Percentiles rank a stretch among this genome's conserved stretches.
Evolutionary conservation across 2,329 filamentous ascomycete species (phyloP).

Genomic region (Phaeosphaeria sp.): DNA sequence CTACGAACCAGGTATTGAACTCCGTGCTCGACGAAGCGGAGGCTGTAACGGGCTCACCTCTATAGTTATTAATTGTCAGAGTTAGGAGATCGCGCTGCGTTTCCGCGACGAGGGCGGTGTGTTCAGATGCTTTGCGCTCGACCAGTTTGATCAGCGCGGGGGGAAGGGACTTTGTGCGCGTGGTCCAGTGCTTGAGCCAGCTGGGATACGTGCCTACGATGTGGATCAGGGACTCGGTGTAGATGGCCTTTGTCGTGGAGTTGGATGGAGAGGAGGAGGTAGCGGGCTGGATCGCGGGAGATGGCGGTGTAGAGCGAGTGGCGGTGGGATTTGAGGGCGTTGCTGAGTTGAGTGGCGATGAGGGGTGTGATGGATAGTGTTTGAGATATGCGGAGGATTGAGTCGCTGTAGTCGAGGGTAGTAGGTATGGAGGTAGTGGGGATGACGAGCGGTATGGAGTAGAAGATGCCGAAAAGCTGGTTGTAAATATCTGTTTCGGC

Average conservation of each 20-base stretch:
- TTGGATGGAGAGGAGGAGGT: conserved; percentile 36
- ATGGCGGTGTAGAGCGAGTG: conserved; percentile 40
- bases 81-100: conserved; percentile 36
- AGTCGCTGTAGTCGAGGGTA: conserved; percentile 32
- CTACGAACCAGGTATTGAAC: conserved; percentile 33
- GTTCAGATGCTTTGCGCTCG: conserved; percentile 15
- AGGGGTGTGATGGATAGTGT: conserved; percentile 28
- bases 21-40: conserved; percentile 4
- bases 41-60: not conserved
- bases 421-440: conserved; percentile 20
- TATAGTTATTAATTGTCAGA: conserved; percentile 17
- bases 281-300: conserved; percentile 38
- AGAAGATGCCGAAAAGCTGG: conserved; percentile 36
- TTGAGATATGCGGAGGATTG: conserved; percentile 32
- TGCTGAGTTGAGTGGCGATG: conserved; percentile 30
- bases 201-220: conserved; percentile 38
- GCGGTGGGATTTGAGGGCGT: conserved; percentile 26
- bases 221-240: conserved; percentile 48
- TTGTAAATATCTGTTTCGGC: conserved; percentile 9
- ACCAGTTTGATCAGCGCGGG: conserved; percentile 19
- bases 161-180: conserved; percentile 9
- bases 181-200: conserved; percentile 23
- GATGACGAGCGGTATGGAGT: conserved; percentile 26
- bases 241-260: conserved; percentile 40
- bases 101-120: conserved; percentile 16